A percentile compares a stretch with the other conserved stretches of the same genome.
These are phyloP conservation scores for Thamnidium elegans DNA, from an alignment of 192 early-diverging fungal species.

Conservation along the genomic window DNA sequence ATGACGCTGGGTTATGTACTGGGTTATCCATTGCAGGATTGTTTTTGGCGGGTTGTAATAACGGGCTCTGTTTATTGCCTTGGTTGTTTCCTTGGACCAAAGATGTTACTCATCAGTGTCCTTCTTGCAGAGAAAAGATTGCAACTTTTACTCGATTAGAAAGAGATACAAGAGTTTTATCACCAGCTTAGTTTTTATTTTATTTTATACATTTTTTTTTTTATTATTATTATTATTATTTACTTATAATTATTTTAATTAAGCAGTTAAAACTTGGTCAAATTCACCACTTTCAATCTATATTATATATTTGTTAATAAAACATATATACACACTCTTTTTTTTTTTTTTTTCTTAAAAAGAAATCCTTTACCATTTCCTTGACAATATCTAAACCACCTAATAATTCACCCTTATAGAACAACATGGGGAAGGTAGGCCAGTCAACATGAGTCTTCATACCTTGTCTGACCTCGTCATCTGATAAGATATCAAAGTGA, in stretches of 20 bases:
- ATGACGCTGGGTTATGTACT: too few relatives aligned
- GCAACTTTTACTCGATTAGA: too few relatives aligned
- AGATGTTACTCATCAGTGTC: too few relatives aligned
- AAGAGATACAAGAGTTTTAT: too few relatives aligned
- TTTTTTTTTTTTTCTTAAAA: too few relatives aligned
- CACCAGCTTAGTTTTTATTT: too few relatives aligned
- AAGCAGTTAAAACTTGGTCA: slow-evolving; percentile 53
- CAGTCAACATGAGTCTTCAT: slow-evolving; percentile 89
- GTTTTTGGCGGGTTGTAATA: too few relatives aligned
- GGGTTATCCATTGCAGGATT: too few relatives aligned
- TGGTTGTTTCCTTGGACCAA: too few relatives aligned
- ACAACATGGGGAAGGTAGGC: slow-evolving; percentile 96
- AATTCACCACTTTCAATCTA: slow-evolving; percentile 65
- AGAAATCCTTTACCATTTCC: slow-evolving; percentile 66
- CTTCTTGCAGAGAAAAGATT: too few relatives aligned
- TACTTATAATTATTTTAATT: slow-evolving; percentile 4
- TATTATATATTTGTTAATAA: background rate
- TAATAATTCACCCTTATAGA: slow-evolving; percentile 86
- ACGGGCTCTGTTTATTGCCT: too few relatives aligned
- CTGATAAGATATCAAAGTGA: slow-evolving; percentile 88
- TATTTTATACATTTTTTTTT: too few relatives aligned
- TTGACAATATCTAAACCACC: slow-evolving; percentile 95
- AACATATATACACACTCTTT: background rate
- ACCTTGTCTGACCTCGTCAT: slow-evolving; percentile 88
- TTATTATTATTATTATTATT: background rate